phyloP scores from a whole-genome alignment of 2,329 filamentous ascomycete genomes.

The Alternaria sp. region DNA sequence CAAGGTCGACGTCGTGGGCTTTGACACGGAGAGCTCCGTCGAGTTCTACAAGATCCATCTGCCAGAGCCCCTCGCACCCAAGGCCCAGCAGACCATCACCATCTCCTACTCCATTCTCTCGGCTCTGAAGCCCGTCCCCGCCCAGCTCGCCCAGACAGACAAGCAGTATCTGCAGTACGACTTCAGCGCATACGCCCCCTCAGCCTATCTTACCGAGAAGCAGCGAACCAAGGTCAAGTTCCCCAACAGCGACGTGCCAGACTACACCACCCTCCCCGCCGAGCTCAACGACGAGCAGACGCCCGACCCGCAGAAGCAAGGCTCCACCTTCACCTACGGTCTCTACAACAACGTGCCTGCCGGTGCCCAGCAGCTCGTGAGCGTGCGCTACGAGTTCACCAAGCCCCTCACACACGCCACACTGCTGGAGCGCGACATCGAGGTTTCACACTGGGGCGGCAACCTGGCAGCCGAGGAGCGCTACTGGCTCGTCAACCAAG shows the following conservation, averaged over 20 bases:
- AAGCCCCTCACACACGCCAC: conserved; percentile 85
- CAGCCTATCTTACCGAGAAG: conserved; percentile 84
- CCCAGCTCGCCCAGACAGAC: conserved; percentile 81
- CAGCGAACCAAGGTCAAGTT: conserved; percentile 98
- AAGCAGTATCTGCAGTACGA: conserved; percentile 86
- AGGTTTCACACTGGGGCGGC: conserved; percentile 97
- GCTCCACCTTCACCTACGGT: conserved; percentile 86
- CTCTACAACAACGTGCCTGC: conserved; percentile 85
- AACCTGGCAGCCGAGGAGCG: conserved; percentile 95
- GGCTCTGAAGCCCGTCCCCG: conserved; percentile 81
- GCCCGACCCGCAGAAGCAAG: conserved; percentile 80
- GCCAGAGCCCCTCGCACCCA: conserved; percentile 76
- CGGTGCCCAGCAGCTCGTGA: conserved; percentile 74
- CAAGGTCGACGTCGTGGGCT: conserved; percentile 70
- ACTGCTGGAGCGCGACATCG: conserved; percentile 85
- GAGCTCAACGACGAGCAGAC: conserved; percentile 66
- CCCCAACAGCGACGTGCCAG: conserved; percentile 76
- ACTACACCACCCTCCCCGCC: conserved; percentile 78
- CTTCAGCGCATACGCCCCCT: conserved; percentile 85
- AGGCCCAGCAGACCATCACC: conserved; percentile 81
- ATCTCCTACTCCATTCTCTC: conserved; percentile 86
- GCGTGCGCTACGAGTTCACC: conserved; percentile 92
- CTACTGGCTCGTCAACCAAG: conserved; percentile 87
- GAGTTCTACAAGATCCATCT: conserved; percentile 87
- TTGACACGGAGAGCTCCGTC: conserved; percentile 58